Base-by-base conservation (phyloP, 2,329 filamentous ascomycete species). In the Curvularia spicifera region DNA sequence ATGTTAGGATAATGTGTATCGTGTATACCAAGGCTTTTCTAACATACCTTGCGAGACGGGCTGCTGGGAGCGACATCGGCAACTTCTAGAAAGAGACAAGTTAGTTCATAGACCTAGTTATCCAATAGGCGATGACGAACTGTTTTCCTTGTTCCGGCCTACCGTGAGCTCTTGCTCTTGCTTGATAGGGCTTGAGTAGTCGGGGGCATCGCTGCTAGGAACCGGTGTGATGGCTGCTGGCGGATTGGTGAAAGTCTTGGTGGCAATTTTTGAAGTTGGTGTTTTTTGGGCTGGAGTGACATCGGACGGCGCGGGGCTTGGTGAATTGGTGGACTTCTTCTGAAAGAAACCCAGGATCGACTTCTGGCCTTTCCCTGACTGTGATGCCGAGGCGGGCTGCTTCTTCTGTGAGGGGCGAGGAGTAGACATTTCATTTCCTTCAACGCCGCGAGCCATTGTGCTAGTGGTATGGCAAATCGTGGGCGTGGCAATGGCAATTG, bases 261-360 rank as follows among this genome's bases (percentile, higher is more conserved):
- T 79, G 18, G 67, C 67, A 7, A 72, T 44, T 22, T 50, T 61
- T 2, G 72, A 65, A 7, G 66, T 58, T 47, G 67, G 58, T 53
- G 70, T 73, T 61, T 69, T 72, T 48, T 68, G 70, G 18, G 47
- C 53, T 29, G 67, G 60, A 37, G 69, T 67, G 12, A 73, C 59
- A 44, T 67, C 58, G 40, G 75, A 71, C 4, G 76, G 72, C 22
- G 74, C 74, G 35, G 74, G 70, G 59, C 73, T 76, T 13, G 82
- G 81, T 26, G 82, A 80, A 18, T 81, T 81, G 13, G 82, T 78
- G 2, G 81, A 79, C 60, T 83, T 78, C 74, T 84, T 92, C 65
- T 89, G 84, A 71, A 94, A 94, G 83, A 95, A 95, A 43, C 90
- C 89, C 35, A 92, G 81, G 59, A 95, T 92, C 52, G 89, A 91